phyloP scores from a whole-genome alignment of 495 filamentous ascomycete genomes.

The Annulohypoxylon maeteangense region DNA sequence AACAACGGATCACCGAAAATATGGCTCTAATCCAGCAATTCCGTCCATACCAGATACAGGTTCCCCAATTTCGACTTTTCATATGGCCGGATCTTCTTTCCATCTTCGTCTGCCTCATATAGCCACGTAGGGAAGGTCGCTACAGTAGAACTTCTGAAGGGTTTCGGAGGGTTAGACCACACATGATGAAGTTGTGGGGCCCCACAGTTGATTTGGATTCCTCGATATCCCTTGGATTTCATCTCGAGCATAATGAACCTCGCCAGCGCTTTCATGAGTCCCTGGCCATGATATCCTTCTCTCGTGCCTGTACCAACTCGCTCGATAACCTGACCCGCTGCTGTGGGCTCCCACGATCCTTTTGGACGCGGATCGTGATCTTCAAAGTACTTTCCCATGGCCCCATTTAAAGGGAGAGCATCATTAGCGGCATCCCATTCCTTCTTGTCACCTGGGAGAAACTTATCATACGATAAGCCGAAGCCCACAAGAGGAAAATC shows the following conservation, averaged over 20 bases:
- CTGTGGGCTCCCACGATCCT: constrained; percentile 36
- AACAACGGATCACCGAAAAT: background rate
- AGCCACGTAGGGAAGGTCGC: constrained; percentile 32
- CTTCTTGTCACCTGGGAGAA: constrained; percentile 25
- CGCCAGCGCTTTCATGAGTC: constrained; percentile 31
- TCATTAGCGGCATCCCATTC: constrained; percentile 20
- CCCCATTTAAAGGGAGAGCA: constrained; percentile 24
- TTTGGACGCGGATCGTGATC: constrained; percentile 31
- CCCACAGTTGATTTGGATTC: constrained; percentile 39
- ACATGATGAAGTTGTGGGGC: constrained; percentile 33
- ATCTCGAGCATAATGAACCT: constrained; percentile 41
- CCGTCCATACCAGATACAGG: constrained; percentile 33
- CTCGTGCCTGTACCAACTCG: constrained; percentile 32
- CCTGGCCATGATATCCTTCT: constrained; percentile 22
- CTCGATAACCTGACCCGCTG: constrained; percentile 35
- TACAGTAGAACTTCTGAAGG: constrained; percentile 34
- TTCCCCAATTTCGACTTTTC: constrained; percentile 35
- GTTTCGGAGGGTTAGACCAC: constrained; percentile 35
- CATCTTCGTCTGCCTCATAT: constrained; percentile 34
- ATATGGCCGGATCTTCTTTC: constrained; percentile 26
- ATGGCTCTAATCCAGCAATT: constrained; percentile 28
- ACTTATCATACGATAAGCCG: constrained; percentile 37
- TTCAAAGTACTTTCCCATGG: constrained; percentile 25
- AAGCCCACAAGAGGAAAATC: constrained; percentile 41
- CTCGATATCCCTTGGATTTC: constrained; percentile 39